Evolutionary conservation across 441 rosid genomes (phyloP).

Genomic region (Adansonia gregorii): DNA sequence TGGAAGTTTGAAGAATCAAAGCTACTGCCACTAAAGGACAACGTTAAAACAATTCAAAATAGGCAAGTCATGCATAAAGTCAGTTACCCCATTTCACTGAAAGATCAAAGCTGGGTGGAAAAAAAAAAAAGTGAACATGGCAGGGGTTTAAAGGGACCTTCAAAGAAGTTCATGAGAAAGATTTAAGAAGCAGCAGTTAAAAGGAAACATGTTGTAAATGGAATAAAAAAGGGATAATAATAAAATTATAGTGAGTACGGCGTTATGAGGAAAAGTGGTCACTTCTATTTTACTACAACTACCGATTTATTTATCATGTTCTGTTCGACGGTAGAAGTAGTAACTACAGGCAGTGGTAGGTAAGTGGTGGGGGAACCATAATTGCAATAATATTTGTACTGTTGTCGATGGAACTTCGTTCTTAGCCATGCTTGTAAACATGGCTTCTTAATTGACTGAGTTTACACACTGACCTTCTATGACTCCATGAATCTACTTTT

Average conservation of each 20-base stretch:
- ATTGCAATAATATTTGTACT: neutral
- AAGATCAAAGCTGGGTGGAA: neutral
- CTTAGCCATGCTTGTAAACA: neutral
- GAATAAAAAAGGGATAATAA: neutral
- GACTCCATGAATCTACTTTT: neutral
- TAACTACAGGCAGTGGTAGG: neutral
- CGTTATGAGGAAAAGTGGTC: neutral
- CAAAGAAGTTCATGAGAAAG: slow-evolving; percentile 34
- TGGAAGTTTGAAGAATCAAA: slow-evolving; percentile 33
- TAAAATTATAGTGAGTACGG: neutral
- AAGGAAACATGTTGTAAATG: slow-evolving; percentile 19
- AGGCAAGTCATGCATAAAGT: slow-evolving; percentile 12
- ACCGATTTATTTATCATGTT: neutral
- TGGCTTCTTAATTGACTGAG: too few relatives aligned
- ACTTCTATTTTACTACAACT: neutral
- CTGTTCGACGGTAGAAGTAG: neutral
- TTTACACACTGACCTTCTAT: neutral
- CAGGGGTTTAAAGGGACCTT: neutral
- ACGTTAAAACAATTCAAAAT: slow-evolving; percentile 24
- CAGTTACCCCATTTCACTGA: neutral
- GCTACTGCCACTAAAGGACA: neutral
- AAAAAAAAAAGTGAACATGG: neutral
- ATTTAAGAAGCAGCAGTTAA: slow-evolving; percentile 15
- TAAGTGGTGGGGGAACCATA: neutral
- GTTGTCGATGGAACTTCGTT: neutral